Conservation (phyloP, 2,329 filamentous ascomycete species). For the Trichoderma breve region DNA sequence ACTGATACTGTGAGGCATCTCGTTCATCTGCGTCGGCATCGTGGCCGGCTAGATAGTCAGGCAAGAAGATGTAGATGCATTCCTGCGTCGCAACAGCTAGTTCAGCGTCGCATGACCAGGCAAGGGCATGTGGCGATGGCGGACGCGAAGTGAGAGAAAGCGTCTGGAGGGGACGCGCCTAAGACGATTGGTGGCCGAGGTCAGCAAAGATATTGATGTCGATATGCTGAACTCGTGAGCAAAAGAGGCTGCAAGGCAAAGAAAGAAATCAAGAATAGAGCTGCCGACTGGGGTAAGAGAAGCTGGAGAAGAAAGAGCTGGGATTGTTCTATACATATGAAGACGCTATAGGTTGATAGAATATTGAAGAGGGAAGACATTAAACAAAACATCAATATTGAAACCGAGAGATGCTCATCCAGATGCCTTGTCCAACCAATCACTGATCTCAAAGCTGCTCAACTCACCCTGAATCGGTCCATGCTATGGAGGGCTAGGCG, state of each 20-base stretch:
- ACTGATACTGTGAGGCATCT: slow-evolving; percentile 33
- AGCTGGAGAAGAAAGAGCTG: neutral
- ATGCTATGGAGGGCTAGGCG: slow-evolving; percentile 22
- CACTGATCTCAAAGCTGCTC: neutral
- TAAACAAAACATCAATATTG: neutral
- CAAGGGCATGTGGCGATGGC: slow-evolving; percentile 42
- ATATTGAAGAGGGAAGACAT: neutral
- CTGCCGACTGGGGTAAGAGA: neutral
- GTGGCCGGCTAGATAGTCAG: slow-evolving; percentile 38
- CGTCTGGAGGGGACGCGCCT: slow-evolving; percentile 49
- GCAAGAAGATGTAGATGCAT: slow-evolving; percentile 51
- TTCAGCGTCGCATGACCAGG: slow-evolving; percentile 59
- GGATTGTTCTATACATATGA: neutral
- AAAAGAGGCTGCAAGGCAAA: neutral
- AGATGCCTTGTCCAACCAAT: neutral
- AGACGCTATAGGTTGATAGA: neutral
- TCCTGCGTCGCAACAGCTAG: slow-evolving; percentile 58
- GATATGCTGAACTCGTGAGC: neutral
- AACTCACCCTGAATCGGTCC: slow-evolving; percentile 27
- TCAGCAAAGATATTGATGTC: neutral
- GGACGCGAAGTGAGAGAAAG: slow-evolving; percentile 45
- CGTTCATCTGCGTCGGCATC: slow-evolving; percentile 28
- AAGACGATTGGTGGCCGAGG: slow-evolving; percentile 9
- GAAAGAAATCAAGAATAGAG: neutral
- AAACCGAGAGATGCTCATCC: neutral